phyloP scores from a whole-genome alignment of 78 protist species.

The Monosiga brevicollis region DNA sequence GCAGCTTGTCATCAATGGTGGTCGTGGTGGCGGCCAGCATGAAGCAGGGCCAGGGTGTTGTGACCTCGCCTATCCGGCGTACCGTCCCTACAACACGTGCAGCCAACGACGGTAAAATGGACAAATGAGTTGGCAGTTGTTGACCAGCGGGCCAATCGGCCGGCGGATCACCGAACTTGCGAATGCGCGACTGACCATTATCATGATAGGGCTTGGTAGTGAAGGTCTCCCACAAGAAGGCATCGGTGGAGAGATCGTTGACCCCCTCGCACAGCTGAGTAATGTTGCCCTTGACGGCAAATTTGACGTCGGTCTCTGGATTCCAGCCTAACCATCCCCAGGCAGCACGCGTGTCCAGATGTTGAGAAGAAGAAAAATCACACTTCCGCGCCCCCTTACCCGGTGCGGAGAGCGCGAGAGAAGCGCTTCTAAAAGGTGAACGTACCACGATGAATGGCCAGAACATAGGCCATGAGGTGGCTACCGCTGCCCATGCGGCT shows the following conservation, averaged over 20 bases:
- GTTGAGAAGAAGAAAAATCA: no score
- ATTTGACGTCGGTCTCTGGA: not conserved
- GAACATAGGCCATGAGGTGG: slow-evolving; percentile 11
- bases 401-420: no score
- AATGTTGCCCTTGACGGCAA: not conserved
- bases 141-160: no score
- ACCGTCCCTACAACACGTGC: not conserved
- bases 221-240: slow-evolving; percentile 10
- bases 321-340: not conserved
- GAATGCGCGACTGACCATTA: no score
- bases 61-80: slow-evolving; percentile 2
- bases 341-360: no score
- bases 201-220: slow-evolving; percentile 6
- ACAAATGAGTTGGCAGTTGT: no score
- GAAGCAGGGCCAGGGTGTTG: slow-evolving; percentile 24
- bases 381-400: no score
- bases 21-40: not conserved
- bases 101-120: no score
- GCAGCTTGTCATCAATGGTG: not conserved
- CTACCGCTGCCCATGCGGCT: slow-evolving; percentile 5
- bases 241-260: not conserved
- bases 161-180: no score
- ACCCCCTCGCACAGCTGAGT: not conserved
- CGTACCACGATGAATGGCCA: slow-evolving; percentile 4
- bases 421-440: no score